Evolutionary conservation across 148 eudicot genomes (phyloP), one percentile per base, ranked within the genome.

Genomic region (Amaranthus cruentus): DNA sequence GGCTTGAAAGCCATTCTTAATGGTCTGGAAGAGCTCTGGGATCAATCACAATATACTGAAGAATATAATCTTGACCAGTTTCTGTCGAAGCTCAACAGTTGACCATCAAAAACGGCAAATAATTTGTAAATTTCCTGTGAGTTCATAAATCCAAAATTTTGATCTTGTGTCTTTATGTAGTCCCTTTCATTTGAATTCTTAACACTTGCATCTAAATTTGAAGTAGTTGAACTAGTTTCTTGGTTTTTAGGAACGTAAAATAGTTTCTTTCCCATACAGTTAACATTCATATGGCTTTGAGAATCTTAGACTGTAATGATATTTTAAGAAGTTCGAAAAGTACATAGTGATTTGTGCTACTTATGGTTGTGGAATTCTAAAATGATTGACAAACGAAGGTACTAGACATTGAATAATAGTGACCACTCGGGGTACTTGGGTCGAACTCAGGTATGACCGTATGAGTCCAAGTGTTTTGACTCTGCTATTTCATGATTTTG

Each of bases 1-100:
- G 97, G 99, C 51, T 77, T 96, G 55, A 96, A 96, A 83, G 85
- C 97, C 74, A 83, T 96, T 52, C 91, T 96, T n/a, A 96, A 83
- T 72, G 93, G 92, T 76, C 83, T 96, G 53, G 99, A 92, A 61
- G 99, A 96, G 81, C 92, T 96, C n/a, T 96, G 99, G 99, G 99
- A 96, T 85, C 96, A 92, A 65, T 96, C 99, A 50, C 99, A 96
- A 73, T 96, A 96, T 81, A 90, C 92, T 14, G 97, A 95, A 75
- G 99, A 96, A 75, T 96, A 96, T 81, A 88, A 96, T 78, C 85
- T 96, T 61, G 85, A 71, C 72, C 96, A 92, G 63, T 96, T 90
- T 79, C 81, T 96, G 46, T 85, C 96, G 50, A 96, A 90, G 87
- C 85, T 96, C 28, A 92, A 91, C 83, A 91, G 91, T 76, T 89